Base-by-base conservation (phyloP, 2,329 filamentous ascomycete genomes). In the Exophiala bonariae region DNA sequence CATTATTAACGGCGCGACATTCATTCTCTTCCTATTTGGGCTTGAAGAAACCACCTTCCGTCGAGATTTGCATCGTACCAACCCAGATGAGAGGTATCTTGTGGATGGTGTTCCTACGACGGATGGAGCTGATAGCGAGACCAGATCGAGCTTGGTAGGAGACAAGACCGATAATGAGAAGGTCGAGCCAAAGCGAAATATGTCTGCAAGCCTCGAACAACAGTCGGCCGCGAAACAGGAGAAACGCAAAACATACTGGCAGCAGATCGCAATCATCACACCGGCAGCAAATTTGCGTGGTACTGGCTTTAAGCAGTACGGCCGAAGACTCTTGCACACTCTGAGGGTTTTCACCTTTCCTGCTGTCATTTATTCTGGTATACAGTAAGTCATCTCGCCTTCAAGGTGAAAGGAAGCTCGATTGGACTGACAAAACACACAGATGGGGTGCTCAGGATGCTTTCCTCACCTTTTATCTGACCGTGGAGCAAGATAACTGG, bases 401-500 rank as follows among this genome's bases (percentile, higher is more conserved):
- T 34, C 6, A 34, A 14, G 8, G 8, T 18, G 6, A 34, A 34
- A 14, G 11, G n/a, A n/a, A n/a, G n/a, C n/a, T n/a, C n/a, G n/a
- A 20, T 8, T 19, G 4, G 18, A 17, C 35, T 37, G 9, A 37
- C 35, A 37, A 13, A 20, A 4, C 16, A 18, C 4, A 8, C 6
- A 37, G 35, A 20, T 82, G 79, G 79, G 79, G 79, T 3, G 69
- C 76, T 22, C 79, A 82, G 60, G 79, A 81, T 54, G 77, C 79
- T n/a, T 81, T 79, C 63, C 64, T 82, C 17, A 77, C 76, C 1
- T 81, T 82, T 59, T 81, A 82, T 52, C 66, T 80, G 23, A 82
- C 79, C 0, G 70, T 81, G 1, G 72, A 80, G 57, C 76, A 82
- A 55, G 77, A 80, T 51, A 74, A 74, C 54, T 81, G 77, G 74